Evolutionary conservation across 23 red algal species (phyloP).

Genomic region (Gracilaria caudata): DNA sequence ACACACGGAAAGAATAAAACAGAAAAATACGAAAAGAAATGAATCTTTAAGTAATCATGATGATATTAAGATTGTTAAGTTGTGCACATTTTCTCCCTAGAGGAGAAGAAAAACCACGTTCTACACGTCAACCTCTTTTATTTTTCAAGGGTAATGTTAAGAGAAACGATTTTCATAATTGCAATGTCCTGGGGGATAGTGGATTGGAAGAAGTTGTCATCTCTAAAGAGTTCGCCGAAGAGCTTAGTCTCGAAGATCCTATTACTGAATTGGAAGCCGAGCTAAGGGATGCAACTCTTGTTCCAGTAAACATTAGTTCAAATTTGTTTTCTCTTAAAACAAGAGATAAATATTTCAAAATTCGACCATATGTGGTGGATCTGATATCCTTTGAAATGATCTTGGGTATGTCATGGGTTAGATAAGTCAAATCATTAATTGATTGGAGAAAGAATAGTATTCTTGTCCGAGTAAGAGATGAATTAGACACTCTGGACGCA

Average conservation of each 20-base stretch:
- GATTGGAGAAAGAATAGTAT: slow-evolving; percentile 36
- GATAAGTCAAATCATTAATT: slow-evolving; percentile 22
- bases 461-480: background rate
- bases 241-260: background rate
- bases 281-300: slow-evolving; percentile 36
- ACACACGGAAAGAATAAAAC: slow-evolving; percentile 4
- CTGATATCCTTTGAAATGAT: slow-evolving; percentile 39
- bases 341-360: background rate
- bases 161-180: background rate
- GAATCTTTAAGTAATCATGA: background rate
- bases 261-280: slow-evolving; percentile 20
- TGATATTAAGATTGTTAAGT: too few relatives aligned
- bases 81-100: background rate
- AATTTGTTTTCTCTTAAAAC: background rate
- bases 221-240: slow-evolving; percentile 26
- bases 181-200: slow-evolving; percentile 31
- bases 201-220: slow-evolving; percentile 38
- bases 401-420: slow-evolving; percentile 26
- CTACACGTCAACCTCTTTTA: background rate
- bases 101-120: slow-evolving; percentile 2
- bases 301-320: slow-evolving; percentile 21
- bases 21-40: slow-evolving; percentile 19
- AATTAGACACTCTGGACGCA: slow-evolving; percentile 48
- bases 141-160: background rate
- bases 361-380: slow-evolving; percentile 26